Evolutionary conservation across 257 asterid genomes (phyloP).

Genomic region (Ilex aquifolium): DNA sequence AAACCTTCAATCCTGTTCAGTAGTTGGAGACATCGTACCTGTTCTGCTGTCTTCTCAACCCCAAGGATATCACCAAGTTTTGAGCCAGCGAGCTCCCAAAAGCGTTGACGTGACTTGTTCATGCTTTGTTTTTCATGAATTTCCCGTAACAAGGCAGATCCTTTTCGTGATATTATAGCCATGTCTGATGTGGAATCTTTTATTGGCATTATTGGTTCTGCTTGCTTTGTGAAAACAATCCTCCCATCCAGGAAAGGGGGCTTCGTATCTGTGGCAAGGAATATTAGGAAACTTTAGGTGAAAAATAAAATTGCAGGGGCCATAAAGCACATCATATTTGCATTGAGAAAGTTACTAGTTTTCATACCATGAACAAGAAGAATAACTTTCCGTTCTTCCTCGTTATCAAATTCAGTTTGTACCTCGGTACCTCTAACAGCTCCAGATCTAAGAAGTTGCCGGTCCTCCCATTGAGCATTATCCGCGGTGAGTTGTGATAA

Average conservation of each 20-base stretch:
- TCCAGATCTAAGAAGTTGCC: constrained; percentile 95
- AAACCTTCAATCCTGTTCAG: background rate
- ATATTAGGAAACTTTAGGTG: constrained; percentile 18
- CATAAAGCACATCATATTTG: background rate
- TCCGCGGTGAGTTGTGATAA: constrained; percentile 93
- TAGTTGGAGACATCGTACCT: constrained; percentile 36
- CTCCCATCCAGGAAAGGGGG: constrained; percentile 99
- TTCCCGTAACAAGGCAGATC: constrained; percentile 82
- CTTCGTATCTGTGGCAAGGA: constrained; percentile 64
- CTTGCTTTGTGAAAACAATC: constrained; percentile 89
- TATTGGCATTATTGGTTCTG: constrained; percentile 89
- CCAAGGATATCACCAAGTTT: constrained; percentile 93
- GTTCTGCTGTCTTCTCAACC: constrained; percentile 90
- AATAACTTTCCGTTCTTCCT: constrained; percentile 88
- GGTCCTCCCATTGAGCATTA: constrained; percentile 99
- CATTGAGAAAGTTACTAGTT: constrained; percentile 1
- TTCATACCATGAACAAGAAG: constrained; percentile 90
- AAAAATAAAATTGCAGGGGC: background rate
- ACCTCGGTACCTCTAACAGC: constrained; percentile 96
- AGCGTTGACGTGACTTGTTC: constrained; percentile 91
- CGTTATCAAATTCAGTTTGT: constrained; percentile 93
- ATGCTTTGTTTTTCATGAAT: constrained; percentile 89
- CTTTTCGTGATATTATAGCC: constrained; percentile 97
- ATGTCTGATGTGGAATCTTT: constrained; percentile 98
- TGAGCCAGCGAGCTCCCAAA: constrained; percentile 99